Evolutionary conservation across 2,329 filamentous ascomycete genomes (phyloP).

Genomic region (Rutstroemia sp.): DNA sequence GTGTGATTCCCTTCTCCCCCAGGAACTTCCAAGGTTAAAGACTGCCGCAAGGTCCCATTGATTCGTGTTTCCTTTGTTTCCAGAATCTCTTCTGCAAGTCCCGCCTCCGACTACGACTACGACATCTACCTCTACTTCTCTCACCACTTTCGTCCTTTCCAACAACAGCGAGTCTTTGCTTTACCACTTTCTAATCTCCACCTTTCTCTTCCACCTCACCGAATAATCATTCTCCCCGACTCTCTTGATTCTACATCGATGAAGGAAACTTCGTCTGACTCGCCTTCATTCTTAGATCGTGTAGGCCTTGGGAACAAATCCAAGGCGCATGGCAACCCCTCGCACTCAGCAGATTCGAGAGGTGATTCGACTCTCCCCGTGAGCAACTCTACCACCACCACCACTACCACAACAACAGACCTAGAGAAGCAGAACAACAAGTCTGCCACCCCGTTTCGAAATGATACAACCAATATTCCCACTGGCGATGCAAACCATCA

Average conservation of each 20-base stretch:
- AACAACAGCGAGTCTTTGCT: background rate
- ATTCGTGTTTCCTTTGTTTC: background rate
- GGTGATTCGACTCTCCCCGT: conserved; percentile 32
- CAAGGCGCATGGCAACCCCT: conserved; percentile 46
- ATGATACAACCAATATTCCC: conserved; percentile 21
- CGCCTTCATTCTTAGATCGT: conserved; percentile 45
- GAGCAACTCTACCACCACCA: conserved; percentile 26
- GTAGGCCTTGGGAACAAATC: conserved; percentile 47
- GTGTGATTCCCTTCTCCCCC: background rate
- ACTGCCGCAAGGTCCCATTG: background rate
- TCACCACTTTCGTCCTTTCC: no score
- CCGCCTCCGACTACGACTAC: background rate
- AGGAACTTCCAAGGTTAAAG: background rate
- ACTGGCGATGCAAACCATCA: conserved; percentile 15
- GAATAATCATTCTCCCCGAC: background rate
- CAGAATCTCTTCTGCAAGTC: background rate
- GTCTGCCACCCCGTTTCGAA: conserved; percentile 13
- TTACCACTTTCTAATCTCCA: background rate
- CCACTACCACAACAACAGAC: background rate
- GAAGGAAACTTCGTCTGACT: conserved; percentile 51
- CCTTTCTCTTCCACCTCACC: background rate
- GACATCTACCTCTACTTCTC: background rate
- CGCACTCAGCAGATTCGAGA: conserved; percentile 32
- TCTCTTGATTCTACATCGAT: conserved; percentile 39
- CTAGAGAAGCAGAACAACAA: conserved; percentile 17